Conservation (phyloP, 2,329 filamentous ascomycete genomes). For the Phialocephala sp. region DNA sequence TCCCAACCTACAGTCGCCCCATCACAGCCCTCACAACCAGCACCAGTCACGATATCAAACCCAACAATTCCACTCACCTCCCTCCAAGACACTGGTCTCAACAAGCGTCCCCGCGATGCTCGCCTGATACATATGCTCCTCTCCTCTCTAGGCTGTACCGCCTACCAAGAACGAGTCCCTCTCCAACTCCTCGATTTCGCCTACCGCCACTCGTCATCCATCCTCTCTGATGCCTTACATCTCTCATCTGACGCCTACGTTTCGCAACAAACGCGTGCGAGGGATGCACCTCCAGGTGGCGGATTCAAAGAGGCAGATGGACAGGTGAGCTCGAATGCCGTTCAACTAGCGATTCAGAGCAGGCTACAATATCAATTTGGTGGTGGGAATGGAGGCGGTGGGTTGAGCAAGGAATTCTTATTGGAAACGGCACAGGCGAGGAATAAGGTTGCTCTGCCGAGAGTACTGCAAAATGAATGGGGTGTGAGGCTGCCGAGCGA, state of each 20-base stretch:
- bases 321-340: conserved; percentile 65
- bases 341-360: conserved; percentile 74
- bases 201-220: conserved; percentile 77
- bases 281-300: conserved; percentile 42
- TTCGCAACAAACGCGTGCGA: conserved; percentile 43
- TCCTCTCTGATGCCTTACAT: conserved; percentile 74
- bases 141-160: conserved; percentile 76
- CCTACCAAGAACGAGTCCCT: conserved; percentile 83
- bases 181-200: conserved; percentile 85
- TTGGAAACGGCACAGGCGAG: conserved; percentile 74
- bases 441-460: conserved; percentile 70
- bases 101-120: conserved; percentile 73
- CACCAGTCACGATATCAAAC: conserved; percentile 32
- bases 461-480: conserved; percentile 69
- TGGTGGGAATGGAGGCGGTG: conserved; percentile 55
- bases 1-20: conserved; percentile 25
- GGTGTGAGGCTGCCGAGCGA: conserved; percentile 70
- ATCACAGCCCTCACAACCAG: conserved; percentile 15
- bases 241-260: conserved; percentile 72
- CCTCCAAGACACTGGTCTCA: conserved; percentile 41
- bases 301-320: conserved; percentile 42
- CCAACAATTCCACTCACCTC: conserved; percentile 42
- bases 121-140: conserved; percentile 82
- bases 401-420: conserved; percentile 76
- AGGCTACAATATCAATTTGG: conserved; percentile 73